Base-by-base conservation (phyloP, 495 filamentous ascomycete genomes). In the Hyaloscypha bicolor region DNA sequence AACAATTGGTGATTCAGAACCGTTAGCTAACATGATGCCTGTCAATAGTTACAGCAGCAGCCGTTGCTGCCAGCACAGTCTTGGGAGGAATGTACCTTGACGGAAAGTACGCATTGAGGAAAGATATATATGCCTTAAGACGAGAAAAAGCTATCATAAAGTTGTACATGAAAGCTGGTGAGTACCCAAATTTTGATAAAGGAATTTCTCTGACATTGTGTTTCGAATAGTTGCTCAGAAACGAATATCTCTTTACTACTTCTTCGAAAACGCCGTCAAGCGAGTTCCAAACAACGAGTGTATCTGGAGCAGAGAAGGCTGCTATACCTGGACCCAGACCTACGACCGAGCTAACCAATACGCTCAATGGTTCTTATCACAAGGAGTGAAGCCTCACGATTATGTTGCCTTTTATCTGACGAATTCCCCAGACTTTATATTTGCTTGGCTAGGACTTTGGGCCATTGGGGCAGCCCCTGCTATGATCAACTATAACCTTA, bases 401-500 rank as follows among this genome's bases (percentile, higher is more conserved):
- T 76, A 93, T 3, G 88, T 93, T 0, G 84, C 82, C 5, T 82
- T 93, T 64, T 92, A 88, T 76, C 80, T 93, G 72, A 81, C 81
- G 64, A 94, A 93, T 71, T 82, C 83, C 9, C 82, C 85, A 1
- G 87, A 92, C 72, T 92, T 92, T 73, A 72, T 92, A 35, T 83
- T 90, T 62, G 82, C 81, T 0, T 87, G 87, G 83, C 69, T 91
- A 53, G 89, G 81, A 0, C 74, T 86, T 1, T 85, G 85, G 83
- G 82, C 83, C 16, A 84, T 91, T 67, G 90, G 90, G 1, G 85
- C 84, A 39, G 88, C 86, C 6, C 88, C 90, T 0, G 88, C 90
- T n/a, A 81, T 89, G 67, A 89, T 94, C 73, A 94, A 94, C 73
- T 87, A 90, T 68, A 87, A 92, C 71, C 80, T 93, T 0, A 76